Evolutionary conservation across 768 basidiomycete genomes (phyloP).

Genomic region (Rhizopogon rudus): DNA sequence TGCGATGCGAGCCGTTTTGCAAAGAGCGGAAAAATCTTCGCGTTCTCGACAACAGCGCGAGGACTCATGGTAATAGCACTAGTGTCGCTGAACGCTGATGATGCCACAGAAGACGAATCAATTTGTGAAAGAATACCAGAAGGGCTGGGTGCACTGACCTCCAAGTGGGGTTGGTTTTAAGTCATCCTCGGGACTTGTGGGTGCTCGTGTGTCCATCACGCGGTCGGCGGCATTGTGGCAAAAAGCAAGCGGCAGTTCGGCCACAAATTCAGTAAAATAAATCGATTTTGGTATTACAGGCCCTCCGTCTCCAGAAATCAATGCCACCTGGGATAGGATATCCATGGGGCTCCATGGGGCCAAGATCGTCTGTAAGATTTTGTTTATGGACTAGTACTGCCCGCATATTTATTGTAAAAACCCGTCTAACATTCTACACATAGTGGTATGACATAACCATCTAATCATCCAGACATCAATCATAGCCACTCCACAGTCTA

Average conservation of each 20-base stretch:
- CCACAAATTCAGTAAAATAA: too few species aligned
- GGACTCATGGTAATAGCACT: background rate
- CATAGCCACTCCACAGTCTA: constrained; percentile 44
- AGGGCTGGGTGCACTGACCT: background rate
- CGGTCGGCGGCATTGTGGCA: background rate
- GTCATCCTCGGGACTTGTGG: background rate
- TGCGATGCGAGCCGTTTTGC: constrained; percentile 27
- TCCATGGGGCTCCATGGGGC: too few species aligned
- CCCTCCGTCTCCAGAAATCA: too few species aligned
- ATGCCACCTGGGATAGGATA: too few species aligned
- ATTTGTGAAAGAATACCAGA: too few species aligned
- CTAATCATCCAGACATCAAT: background rate
- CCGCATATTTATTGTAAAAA: too few species aligned
- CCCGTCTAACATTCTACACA: background rate
- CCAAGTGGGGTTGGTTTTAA: too few species aligned
- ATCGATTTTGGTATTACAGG: too few species aligned
- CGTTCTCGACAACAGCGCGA: constrained; percentile 21
- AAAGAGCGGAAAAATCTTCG: constrained; percentile 34
- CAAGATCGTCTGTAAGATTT: too few species aligned
- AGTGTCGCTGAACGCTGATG: background rate
- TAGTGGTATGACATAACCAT: background rate
- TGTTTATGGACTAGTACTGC: too few species aligned
- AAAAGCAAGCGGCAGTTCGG: background rate
- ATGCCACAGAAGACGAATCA: background rate
- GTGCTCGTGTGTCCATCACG: background rate